phyloP scores from a whole-genome alignment of 441 rosid genomes.

The Iberis amara region DNA sequence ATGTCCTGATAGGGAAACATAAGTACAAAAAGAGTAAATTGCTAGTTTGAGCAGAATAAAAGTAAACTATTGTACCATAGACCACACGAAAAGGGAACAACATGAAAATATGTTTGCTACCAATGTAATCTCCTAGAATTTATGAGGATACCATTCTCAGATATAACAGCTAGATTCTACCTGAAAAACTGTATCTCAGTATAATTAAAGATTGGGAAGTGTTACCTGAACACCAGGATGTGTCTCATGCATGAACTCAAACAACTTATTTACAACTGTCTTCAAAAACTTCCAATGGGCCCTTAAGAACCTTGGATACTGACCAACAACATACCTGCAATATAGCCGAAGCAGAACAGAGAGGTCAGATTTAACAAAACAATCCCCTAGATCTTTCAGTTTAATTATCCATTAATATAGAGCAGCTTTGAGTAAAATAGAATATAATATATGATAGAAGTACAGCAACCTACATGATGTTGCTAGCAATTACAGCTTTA shows the following conservation, averaged over 20 bases:
- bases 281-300: slow-evolving; percentile 95
- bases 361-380: slow-evolving; percentile 8
- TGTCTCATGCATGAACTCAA: slow-evolving; percentile 96
- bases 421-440: background rate
- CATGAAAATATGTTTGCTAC: background rate
- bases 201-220: background rate
- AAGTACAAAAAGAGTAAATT: background rate
- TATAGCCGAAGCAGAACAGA: slow-evolving; percentile 21
- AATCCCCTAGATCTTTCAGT: background rate
- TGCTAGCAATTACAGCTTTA: slow-evolving; percentile 93
- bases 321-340: slow-evolving; percentile 96
- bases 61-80: background rate
- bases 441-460: slow-evolving; percentile 3
- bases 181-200: background rate
- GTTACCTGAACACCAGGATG: slow-evolving; percentile 96
- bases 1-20: slow-evolving; percentile 53
- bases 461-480: slow-evolving; percentile 47
- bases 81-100: background rate
- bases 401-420: slow-evolving; percentile 10
- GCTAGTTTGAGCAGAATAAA: background rate
- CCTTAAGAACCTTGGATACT: slow-evolving; percentile 87
- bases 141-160: background rate
- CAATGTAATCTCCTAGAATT: background rate
- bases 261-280: slow-evolving; percentile 88
- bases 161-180: background rate